Evolutionary conservation across 139 green algal genomes (phyloP), one percentile per base, ranked within the genome.

Genomic region (Cymbomonas tetramitiformis): DNA sequence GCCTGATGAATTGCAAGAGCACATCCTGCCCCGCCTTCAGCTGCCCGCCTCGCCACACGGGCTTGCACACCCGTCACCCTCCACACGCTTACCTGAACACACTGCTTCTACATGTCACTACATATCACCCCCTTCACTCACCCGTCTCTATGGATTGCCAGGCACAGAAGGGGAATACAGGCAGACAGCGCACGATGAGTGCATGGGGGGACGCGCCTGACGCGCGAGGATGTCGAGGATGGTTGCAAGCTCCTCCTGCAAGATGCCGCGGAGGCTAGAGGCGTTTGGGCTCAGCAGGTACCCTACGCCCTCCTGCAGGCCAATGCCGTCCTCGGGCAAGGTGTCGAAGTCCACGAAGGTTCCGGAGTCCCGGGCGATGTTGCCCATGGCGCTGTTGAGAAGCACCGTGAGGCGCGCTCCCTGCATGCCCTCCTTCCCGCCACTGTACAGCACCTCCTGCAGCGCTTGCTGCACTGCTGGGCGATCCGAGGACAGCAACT

Each of bases 361-460:
- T 12, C 39, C 58, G 24, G 29, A 33, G 26, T 58, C 29, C 44
- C 26, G 18, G 25, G 62, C 53, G 30, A 63, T 54, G 31, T 64
- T 33, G 24, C 82, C 77, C 41, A 90, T 73, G 0, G 80, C 84
- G 2, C 75, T 74, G 60, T 90, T 87, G 12, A 93, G 68, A 39
- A 89, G 62, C 19, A 77, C 76, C 1, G 73, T 73, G 61, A 93
- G 75, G 18, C 81, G 73, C 10, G 70, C 66, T 6, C 68, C 59
- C 4, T 52, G 38, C 29, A 61, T 36, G 30, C 38, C 43, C 2
- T 19, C 33, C 30, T 73, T 67, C 48, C 68, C 73, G 30, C 55
- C 58, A 3, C 52, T 54, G 43, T 72, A 65, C 4, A 67, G 29
- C n/a, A 72, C 46, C 44, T 72, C 64, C 46, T 61, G 23, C 7